A percentile compares a stretch with the other conserved stretches of the same genome.
Evolutionary conservation across 1,139 yeast species (phyloP).

Genomic region (Geotrichum phurueaensis): DNA sequence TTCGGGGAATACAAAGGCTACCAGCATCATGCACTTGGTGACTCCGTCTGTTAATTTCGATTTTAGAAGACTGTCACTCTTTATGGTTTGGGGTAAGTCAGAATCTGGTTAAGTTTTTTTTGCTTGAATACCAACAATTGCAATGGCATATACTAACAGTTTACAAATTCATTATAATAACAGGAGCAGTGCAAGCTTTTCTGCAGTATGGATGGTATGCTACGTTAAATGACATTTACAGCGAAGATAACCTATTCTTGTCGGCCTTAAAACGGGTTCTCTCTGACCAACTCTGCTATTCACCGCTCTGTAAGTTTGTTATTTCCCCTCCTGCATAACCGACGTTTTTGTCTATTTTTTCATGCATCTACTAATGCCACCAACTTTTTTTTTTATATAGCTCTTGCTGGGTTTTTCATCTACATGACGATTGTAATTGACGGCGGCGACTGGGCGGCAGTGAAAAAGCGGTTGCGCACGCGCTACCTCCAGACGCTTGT

Average conservation of each 20-base stretch:
- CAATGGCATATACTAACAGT: background rate
- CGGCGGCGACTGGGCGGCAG: slow-evolving; percentile 59
- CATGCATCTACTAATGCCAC: background rate
- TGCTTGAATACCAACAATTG: background rate
- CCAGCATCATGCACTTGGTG: background rate
- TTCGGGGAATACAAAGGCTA: slow-evolving; percentile 35
- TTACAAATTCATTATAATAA: too few species aligned
- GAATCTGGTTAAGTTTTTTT: background rate
- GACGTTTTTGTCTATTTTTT: background rate
- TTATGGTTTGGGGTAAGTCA: slow-evolving; percentile 64
- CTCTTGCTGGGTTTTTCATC: slow-evolving; percentile 71
- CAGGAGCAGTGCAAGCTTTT: slow-evolving; percentile 66
- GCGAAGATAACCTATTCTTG: slow-evolving; percentile 70
- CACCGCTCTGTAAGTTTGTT: slow-evolving; percentile 52
- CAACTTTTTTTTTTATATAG: background rate
- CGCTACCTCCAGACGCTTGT: slow-evolving; percentile 71
- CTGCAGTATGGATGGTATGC: slow-evolving; percentile 87
- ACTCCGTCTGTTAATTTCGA: slow-evolving; percentile 40
- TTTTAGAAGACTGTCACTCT: slow-evolving; percentile 68
- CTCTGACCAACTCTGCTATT: slow-evolving; percentile 82
- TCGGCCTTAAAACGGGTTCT: slow-evolving; percentile 80
- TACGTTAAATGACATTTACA: slow-evolving; percentile 65
- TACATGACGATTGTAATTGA: slow-evolving; percentile 82
- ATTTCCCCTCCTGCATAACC: background rate
- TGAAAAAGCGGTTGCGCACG: slow-evolving; percentile 55